Evolutionary conservation across 1,284 basidiomycete genomes (phyloP), one percentile per base, ranked within the genome.

Genomic region (Sporisorium iseilematis-ciliati): DNA sequence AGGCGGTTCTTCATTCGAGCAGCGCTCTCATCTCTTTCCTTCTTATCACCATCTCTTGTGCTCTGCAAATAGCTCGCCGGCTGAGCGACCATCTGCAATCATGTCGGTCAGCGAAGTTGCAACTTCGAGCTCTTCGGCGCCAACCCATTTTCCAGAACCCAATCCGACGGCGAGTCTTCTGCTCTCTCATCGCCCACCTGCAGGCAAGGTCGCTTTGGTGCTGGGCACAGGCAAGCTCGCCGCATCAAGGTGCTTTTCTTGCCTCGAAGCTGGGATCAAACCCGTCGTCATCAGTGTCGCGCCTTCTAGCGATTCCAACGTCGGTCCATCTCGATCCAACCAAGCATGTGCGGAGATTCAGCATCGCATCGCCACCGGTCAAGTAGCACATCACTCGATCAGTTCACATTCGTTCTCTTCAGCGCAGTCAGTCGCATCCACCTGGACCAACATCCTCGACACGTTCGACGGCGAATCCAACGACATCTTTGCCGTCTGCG

Each of bases 171-270:
- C 77, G 0, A 73, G 68, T 40, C 64, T 79, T 5, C 35, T 79
- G 45, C 67, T 79, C 45, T 77, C 77, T 4, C 72, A 75, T 35
- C 67, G 75, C 7, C 77, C 77, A 2, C 61, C 66, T 2, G 38
- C 58, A 2, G 69, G 71, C 20, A 75, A 72, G 33, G 29, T 67
- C 2, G 71, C 57, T 4, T 38, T 97, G 38, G 88, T 97, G 49
- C 82, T 96, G 38, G 94, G 95, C 2, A 89, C 91, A 2, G 90
- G 91, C 35, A 82, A 89, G 14, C 89, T 97, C 1, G 93, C 94
- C 0, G 93, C 94, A 0, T 89, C 90, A 25, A 90, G 95, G 41
- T 91, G 92, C 6, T 92, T 92, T 79, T 88, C 92, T 2, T 91
- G 93, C 4, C 88, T 96, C 45, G 93, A 96, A 83, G 92, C 94